phyloP scores from a whole-genome alignment of 306 rosid species.

The Cicer pinnatifidum region DNA sequence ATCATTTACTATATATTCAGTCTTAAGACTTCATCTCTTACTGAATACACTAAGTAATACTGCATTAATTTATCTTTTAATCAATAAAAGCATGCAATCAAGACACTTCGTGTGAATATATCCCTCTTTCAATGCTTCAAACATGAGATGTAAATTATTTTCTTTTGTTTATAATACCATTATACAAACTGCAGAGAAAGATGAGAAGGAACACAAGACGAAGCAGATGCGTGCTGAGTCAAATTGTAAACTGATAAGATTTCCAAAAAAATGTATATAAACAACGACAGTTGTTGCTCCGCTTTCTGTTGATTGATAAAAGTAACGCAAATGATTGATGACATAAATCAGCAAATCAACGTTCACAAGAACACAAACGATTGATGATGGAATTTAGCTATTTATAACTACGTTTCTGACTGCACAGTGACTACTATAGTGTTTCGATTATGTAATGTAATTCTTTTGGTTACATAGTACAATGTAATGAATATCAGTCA shows the following conservation, averaged over 20 bases:
- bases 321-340: background rate
- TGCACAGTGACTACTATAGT: background rate
- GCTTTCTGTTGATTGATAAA: slow-evolving; percentile 9
- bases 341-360: background rate
- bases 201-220: background rate
- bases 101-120: background rate
- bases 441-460: background rate
- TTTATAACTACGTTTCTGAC: background rate
- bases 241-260: background rate
- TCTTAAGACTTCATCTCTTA: slow-evolving; percentile 13
- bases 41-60: background rate
- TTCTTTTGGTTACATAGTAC: background rate
- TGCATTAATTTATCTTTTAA: slow-evolving; percentile 14
- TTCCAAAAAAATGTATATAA: slow-evolving; percentile 3
- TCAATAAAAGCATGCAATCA: background rate
- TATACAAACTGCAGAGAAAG: slow-evolving; percentile 8
- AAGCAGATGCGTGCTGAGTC: background rate
- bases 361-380: background rate
- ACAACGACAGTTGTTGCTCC: slow-evolving; percentile 10
- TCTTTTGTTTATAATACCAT: slow-evolving; percentile 16
- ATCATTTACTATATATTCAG: background rate
- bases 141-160: slow-evolving; percentile 10
- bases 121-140: slow-evolving; percentile 3
- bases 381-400: background rate
- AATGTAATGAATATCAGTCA: background rate